These are phyloP conservation scores for Acmispon strigosus DNA, from an alignment of 306 rosid genomes.

Conservation along the genomic window DNA sequence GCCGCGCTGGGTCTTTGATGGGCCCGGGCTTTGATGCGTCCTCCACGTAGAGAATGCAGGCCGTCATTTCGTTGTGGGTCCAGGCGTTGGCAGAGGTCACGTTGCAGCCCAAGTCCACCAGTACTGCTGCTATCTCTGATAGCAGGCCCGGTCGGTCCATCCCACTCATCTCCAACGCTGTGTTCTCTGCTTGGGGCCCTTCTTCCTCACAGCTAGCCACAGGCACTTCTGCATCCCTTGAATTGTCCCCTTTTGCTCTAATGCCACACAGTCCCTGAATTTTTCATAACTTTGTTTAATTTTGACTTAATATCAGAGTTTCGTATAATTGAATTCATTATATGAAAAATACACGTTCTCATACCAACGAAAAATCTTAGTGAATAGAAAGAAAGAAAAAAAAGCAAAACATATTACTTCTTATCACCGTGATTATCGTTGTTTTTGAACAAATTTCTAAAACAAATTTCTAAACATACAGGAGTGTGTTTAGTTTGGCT, in stretches of 20 bases:
- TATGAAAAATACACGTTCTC: no score
- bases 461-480: no score
- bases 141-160: constrained; percentile 66
- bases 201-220: not conserved
- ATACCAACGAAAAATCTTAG: no score
- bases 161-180: constrained; percentile 67
- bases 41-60: constrained; percentile 55
- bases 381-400: no score
- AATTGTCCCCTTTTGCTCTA: constrained; percentile 25
- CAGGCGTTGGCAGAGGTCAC: constrained; percentile 57
- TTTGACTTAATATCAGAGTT: not conserved
- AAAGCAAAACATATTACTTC: no score
- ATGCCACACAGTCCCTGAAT: constrained; percentile 61
- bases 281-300: not conserved
- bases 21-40: constrained; percentile 52
- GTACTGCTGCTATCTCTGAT: constrained; percentile 67
- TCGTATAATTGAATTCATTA: not conserved
- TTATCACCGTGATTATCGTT: no score
- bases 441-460: no score
- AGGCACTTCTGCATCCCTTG: constrained; percentile 9
- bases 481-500: no score
- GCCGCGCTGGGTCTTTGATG: constrained; percentile 41
- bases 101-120: constrained; percentile 53
- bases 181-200: constrained; percentile 23
- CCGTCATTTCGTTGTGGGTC: constrained; percentile 66